Evolutionary conservation across 768 basidiomycete genomes (phyloP).

Genomic region (Coprinopsis strossmayeri): DNA sequence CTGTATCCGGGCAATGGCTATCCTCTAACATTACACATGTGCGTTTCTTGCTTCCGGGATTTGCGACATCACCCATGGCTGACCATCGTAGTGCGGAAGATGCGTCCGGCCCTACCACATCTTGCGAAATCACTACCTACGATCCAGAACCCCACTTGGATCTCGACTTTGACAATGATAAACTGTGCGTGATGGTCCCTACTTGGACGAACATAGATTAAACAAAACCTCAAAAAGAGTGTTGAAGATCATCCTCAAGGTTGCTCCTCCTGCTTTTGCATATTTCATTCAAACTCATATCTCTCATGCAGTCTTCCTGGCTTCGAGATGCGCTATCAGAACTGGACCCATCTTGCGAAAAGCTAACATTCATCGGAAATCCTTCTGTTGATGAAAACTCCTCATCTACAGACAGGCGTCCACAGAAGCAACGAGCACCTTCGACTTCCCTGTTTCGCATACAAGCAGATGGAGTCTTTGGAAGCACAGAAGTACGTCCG

Average conservation of each 20-base stretch:
- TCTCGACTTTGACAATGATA: constrained; percentile 65
- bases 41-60: constrained; percentile 21
- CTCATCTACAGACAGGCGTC: background rate
- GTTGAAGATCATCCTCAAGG: constrained; percentile 83
- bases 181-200: constrained; percentile 57
- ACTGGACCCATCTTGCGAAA: constrained; percentile 83
- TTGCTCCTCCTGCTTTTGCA: constrained; percentile 18
- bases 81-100: constrained; percentile 59
- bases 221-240: constrained; percentile 39
- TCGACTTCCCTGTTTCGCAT: constrained; percentile 71
- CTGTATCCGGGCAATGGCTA: constrained; percentile 73
- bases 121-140: constrained; percentile 81
- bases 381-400: constrained; percentile 34
- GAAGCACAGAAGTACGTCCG: constrained; percentile 72
- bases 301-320: constrained; percentile 67
- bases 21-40: constrained; percentile 78
- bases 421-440: constrained; percentile 16
- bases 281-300: background rate
- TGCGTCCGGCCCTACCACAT: constrained; percentile 74
- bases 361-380: constrained; percentile 76
- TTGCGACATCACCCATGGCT: background rate
- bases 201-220: too few relatives aligned
- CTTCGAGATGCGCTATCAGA: constrained; percentile 89
- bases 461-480: constrained; percentile 75
- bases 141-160: constrained; percentile 79